Evolutionary conservation across 2,329 filamentous ascomycete species (phyloP), one percentile per base, ranked within the genome.

Genomic region (Xylariales sp.): DNA sequence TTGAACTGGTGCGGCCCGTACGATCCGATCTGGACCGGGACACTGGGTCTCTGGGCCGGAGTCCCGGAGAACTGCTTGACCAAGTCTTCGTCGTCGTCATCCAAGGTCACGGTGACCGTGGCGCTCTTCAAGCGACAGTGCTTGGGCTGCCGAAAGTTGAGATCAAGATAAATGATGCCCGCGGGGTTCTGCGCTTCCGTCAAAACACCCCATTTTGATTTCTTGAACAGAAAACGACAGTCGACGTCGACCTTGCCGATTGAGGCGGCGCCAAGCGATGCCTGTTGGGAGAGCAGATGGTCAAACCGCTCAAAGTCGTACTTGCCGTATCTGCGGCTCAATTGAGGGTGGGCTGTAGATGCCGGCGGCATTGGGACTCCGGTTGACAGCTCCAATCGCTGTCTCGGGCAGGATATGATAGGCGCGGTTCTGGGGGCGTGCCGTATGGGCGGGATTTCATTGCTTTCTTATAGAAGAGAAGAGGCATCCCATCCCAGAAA

Each of bases 141-240:
- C 3, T 31, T 40, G 10, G 54, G 53, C 15, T 57, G 49, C 3
- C 42, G 48, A 31, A 59, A 58, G 8, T 42, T 42, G 4, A 59
- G 33, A 18, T 57, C 53, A 8, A 59, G 21, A 31, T 59, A 59
- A n/a, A 59, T 44, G 18, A 58, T 49, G 9, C 55, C 56, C 3
- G 49, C 56, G 7, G 53, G 51, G 24, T 38, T 43, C 14, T 53
- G 35, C 7, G 40, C 44, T 1, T 36, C 37, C 11, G 43, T 44
- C 5, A 57, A 37, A 7, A 54, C 48, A 4, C 56, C 56, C 56
- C 55, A 59, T 43, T 49, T 48, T 2, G 55, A 57, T 28, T 54
- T 54, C 25, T 47, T 46, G 37, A 57, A 58, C 12, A 53, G 43
- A 32, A 59, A 57, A n/a, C 46, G 43, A 42, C 54, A 57, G 21